phyloP scores from a whole-genome alignment of 257 asterid genomes.

The Solanum chmielewskii region DNA sequence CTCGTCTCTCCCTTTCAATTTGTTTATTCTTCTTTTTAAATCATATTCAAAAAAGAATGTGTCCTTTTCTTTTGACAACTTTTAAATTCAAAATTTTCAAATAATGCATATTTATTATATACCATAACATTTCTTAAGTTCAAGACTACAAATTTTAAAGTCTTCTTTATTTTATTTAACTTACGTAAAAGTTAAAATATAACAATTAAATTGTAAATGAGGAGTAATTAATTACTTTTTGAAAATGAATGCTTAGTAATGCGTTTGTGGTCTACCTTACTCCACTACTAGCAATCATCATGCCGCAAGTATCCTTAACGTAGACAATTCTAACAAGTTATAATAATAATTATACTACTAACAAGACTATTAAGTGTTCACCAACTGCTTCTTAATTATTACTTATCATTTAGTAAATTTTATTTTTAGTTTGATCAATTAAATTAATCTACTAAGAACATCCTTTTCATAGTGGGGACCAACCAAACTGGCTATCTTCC shows the following conservation, averaged over 20 bases:
- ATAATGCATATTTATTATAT: too few relatives aligned
- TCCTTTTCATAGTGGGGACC: neutral
- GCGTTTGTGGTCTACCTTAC: neutral
- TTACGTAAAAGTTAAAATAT: neutral
- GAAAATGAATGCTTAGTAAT: neutral
- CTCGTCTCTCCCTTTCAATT: neutral
- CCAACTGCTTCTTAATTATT: neutral
- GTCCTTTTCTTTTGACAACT: neutral
- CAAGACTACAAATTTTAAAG: too few relatives aligned
- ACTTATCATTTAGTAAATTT: neutral
- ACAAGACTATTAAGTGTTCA: neutral
- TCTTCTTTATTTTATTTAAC: too few relatives aligned
- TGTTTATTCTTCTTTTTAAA: neutral
- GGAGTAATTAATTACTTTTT: neutral
- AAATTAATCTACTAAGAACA: neutral
- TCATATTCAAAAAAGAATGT: neutral
- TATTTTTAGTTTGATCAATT: neutral
- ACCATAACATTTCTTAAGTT: too few relatives aligned
- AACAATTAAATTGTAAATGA: neutral
- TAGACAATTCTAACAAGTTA: neutral
- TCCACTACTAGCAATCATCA: neutral
- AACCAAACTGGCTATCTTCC: neutral
- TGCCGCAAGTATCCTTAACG: neutral
- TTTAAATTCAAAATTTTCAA: neutral
- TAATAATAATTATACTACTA: neutral